These are phyloP conservation scores for Cylindrodendrum hubeiense DNA, from an alignment of 2,329 filamentous ascomycete genomes.

Conservation along the genomic window DNA sequence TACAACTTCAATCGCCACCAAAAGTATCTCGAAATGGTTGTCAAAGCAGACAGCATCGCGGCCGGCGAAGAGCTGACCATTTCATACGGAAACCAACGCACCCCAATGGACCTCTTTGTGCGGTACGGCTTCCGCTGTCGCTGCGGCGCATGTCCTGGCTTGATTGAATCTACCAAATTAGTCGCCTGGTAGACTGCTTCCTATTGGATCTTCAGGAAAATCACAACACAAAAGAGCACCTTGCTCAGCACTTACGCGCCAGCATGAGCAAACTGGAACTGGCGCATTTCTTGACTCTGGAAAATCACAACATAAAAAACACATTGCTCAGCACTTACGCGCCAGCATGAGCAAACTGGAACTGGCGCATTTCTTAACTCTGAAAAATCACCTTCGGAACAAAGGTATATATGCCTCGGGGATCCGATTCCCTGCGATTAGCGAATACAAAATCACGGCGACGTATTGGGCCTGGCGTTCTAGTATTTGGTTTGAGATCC, in stretches of 20 bases:
- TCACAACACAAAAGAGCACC: not conserved
- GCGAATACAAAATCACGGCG: not conserved
- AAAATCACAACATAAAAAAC: not conserved
- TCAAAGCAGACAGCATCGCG: conserved; percentile 49
- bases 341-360: not conserved
- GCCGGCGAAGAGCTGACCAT: conserved; percentile 65
- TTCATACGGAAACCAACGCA: conserved; percentile 55
- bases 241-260: not conserved
- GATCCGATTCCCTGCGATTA: not conserved
- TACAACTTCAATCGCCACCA: conserved; percentile 55
- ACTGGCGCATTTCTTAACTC: not conserved
- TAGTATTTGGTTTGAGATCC: not conserved
- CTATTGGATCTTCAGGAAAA: not conserved
- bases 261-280: not conserved
- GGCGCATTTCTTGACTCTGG: too few species aligned
- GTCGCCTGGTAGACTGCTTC: conserved; percentile 25
- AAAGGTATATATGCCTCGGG: not conserved
- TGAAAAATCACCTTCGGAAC: not conserved
- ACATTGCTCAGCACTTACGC: not conserved
- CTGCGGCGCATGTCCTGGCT: conserved; percentile 60
- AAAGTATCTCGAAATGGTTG: conserved; percentile 56
- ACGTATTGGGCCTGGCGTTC: conserved; percentile 2
- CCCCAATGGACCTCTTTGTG: conserved; percentile 52
- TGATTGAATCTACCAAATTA: conserved; percentile 26
- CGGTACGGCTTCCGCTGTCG: conserved; percentile 66